Evolutionary conservation across 306 rosid genomes (phyloP), one percentile per base, ranked within the genome.

Genomic region (Alnus glutinosa): DNA sequence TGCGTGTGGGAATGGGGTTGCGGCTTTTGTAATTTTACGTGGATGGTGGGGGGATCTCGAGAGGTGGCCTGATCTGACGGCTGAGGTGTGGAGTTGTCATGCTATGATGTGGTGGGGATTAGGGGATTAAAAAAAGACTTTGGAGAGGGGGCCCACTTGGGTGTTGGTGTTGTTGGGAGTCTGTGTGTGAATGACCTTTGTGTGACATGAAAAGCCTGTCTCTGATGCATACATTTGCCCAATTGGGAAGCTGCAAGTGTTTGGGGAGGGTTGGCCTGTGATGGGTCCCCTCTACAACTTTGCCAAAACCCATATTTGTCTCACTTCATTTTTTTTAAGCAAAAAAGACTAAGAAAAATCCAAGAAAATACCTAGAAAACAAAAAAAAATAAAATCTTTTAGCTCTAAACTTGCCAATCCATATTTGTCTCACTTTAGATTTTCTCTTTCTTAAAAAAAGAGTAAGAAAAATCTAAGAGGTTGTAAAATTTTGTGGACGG

Each of bases 11-110:
- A 52, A 44, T 81, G 75, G 48, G 74, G 74, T 48, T 5, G 62
- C 79, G 36, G 77, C n/a, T 59, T 74, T 68, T 30, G 23, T 39
- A 14, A 10, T 3, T 16, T 34, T 32, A 54, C 18, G 16, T 52
- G 70, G 3, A 5, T 3, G 0, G 42, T 3, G 46, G 46, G 77
- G 32, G 82, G 67, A 83, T 83, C 86, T 83, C 71, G 81, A 74
- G 82, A 73, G 39, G 23, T 59, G 79, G 49, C 63, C 2, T 54
- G 47, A 79, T 70, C 79, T 13, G 58, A 82, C 72, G 90, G 90
- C 44, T 32, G 48, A 18, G 54, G 39, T 23, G 28, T 23, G 28
- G 28, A 23, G 28, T 23, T 23, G 28, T 23, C 28, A 23, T 23
- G 28, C 28, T 23, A 23, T 23, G 28, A 23, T 23, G 28, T 23